These are phyloP conservation scores for Boletus tylopilopsis DNA, from an alignment of 768 basidiomycete genomes.

Conservation along the genomic window DNA sequence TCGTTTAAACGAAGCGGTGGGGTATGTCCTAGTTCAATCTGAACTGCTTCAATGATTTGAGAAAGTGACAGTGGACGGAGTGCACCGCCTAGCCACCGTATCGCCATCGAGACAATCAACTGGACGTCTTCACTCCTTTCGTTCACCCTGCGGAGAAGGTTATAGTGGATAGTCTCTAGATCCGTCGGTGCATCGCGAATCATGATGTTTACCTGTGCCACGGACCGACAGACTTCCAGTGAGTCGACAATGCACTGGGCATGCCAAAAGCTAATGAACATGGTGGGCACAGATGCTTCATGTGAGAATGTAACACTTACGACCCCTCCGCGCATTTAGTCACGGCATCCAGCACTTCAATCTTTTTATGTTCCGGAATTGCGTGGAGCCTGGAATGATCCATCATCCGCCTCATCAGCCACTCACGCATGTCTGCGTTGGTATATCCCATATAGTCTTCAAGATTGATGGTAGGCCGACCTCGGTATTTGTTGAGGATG, in stretches of 20 bases:
- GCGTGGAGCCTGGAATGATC: slow-evolving; percentile 21
- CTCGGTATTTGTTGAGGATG: slow-evolving; percentile 14
- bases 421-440: slow-evolving; percentile 21
- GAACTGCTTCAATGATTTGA: slow-evolving; percentile 28
- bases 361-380: slow-evolving; percentile 21
- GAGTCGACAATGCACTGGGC: slow-evolving; percentile 29
- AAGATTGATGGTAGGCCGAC: slow-evolving; percentile 18
- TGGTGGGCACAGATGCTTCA: background rate
- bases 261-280: slow-evolving; percentile 21
- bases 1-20: slow-evolving; percentile 24
- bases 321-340: slow-evolving; percentile 14
- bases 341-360: slow-evolving; percentile 17
- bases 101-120: slow-evolving; percentile 22
- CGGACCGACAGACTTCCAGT: slow-evolving; percentile 23
- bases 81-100: slow-evolving; percentile 25
- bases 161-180: slow-evolving; percentile 20
- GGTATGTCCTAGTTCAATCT: slow-evolving; percentile 23
- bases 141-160: slow-evolving; percentile 19
- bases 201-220: slow-evolving; percentile 21
- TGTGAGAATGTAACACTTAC: slow-evolving; percentile 8
- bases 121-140: slow-evolving; percentile 23
- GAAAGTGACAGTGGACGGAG: slow-evolving; percentile 25
- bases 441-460: slow-evolving; percentile 21
- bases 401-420: slow-evolving; percentile 25
- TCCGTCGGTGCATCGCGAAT: slow-evolving; percentile 16